A percentile compares a stretch with the other conserved stretches of the same genome.
phyloP scores from a whole-genome alignment of 2,329 filamentous ascomycete genomes.

The Rhinocladiella similis region DNA sequence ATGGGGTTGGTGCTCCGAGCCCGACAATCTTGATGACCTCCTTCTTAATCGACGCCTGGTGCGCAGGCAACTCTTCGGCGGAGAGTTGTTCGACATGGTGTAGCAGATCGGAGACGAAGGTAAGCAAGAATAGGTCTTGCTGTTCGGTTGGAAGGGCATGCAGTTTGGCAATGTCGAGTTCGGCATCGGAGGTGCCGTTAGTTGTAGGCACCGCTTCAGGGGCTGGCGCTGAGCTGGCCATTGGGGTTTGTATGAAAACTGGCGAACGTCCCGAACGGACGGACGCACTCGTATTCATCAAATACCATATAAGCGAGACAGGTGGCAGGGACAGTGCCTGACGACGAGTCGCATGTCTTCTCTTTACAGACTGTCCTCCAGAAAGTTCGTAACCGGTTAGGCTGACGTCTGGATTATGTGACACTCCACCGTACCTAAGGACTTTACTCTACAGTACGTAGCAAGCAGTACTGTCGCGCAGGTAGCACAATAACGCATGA shows the following conservation, averaged over 20 bases:
- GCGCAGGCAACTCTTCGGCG: conserved; percentile 77
- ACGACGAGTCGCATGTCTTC: background rate
- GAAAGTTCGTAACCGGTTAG: background rate
- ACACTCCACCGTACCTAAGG: background rate
- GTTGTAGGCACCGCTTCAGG: conserved; percentile 12
- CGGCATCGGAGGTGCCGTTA: conserved; percentile 36
- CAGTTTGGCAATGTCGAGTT: conserved; percentile 88
- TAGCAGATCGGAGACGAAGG: conserved; percentile 78
- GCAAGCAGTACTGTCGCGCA: too few species aligned
- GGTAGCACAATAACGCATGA: background rate
- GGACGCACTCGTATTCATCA: conserved; percentile 6
- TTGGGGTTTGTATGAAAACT: background rate
- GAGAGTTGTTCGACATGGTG: conserved; percentile 75
- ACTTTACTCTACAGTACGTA: background rate
- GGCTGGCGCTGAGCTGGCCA: conserved; percentile 18
- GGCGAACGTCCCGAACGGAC: conserved; percentile 21
- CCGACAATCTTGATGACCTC: conserved; percentile 92
- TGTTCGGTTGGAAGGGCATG: conserved; percentile 88
- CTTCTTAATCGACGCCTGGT: conserved; percentile 90
- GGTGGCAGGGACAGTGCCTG: background rate
- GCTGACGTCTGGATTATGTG: background rate
- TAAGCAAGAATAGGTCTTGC: conserved; percentile 90
- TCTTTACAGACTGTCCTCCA: background rate
- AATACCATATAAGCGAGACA: conserved; percentile 15
- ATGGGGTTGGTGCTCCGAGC: conserved; percentile 76